These are phyloP conservation scores for Debaryomyces robertsiae DNA, from an alignment of 1,139 yeast genomes.

Conservation along the genomic window DNA sequence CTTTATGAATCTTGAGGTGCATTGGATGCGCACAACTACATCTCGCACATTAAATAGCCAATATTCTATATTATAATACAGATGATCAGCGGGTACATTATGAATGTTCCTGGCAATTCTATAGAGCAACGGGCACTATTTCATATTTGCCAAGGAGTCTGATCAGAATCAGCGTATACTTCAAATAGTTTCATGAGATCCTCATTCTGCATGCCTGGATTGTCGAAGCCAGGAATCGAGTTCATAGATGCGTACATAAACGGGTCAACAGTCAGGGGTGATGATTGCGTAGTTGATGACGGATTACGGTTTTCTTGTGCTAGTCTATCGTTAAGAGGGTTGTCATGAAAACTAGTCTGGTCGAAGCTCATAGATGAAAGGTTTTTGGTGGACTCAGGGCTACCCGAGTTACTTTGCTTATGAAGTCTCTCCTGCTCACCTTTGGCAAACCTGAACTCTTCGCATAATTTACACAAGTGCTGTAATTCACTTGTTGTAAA, in stretches of 20 bases:
- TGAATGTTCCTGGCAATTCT: no score
- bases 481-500: conserved; percentile 40
- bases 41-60: no score
- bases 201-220: conserved; percentile 27
- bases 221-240: conserved; percentile 56
- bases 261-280: conserved; percentile 27
- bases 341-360: no score
- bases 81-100: no score
- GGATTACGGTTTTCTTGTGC: conserved; percentile 2
- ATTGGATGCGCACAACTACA: no score
- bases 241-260: conserved; percentile 59
- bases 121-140: no score
- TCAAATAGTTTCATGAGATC: conserved; percentile 43
- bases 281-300: conserved; percentile 3
- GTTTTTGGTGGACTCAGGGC: conserved; percentile 4
- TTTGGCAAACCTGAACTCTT: conserved; percentile 46
- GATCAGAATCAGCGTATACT: conserved; percentile 39
- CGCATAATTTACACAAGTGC: conserved; percentile 41
- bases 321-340: background rate
- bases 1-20: no score
- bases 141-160: background rate
- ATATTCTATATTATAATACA: no score
- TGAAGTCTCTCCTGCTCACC: conserved; percentile 29
- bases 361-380: conserved; percentile 2
- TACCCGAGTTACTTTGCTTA: background rate